Evolutionary conservation across 1,139 yeast species (phyloP).

Genomic region (Saccharomycopsis crataegensis): DNA sequence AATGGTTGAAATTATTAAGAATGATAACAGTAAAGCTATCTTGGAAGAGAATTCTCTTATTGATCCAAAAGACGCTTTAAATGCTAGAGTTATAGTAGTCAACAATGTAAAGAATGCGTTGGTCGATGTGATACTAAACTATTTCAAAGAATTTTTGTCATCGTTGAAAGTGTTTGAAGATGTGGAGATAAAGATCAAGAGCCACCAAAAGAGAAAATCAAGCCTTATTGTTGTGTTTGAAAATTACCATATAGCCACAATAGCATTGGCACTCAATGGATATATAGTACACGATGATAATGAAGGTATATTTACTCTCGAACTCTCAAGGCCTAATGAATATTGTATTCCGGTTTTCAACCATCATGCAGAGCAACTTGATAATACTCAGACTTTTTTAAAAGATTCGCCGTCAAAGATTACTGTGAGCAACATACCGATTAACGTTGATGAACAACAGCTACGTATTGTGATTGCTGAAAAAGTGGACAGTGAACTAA

Average conservation of each 20-base stretch:
- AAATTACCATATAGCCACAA: slow-evolving; percentile 51
- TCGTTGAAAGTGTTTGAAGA: slow-evolving; percentile 25
- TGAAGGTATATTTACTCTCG: slow-evolving; percentile 31
- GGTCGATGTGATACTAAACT: slow-evolving; percentile 35
- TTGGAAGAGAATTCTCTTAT: slow-evolving; percentile 37
- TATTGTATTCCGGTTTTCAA: slow-evolving; percentile 41
- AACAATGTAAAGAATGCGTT: slow-evolving; percentile 39
- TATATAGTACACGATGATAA: slow-evolving; percentile 31
- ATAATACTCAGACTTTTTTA: slow-evolving; percentile 23
- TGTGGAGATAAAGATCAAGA: slow-evolving; percentile 21
- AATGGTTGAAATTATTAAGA: slow-evolving; percentile 41
- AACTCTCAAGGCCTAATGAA: slow-evolving; percentile 51
- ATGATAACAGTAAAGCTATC: slow-evolving; percentile 30
- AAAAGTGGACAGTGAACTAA: slow-evolving; percentile 16
- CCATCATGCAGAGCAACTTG: slow-evolving; percentile 24
- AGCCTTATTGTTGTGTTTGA: slow-evolving; percentile 45
- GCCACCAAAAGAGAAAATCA: slow-evolving; percentile 28
- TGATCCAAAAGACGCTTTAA: slow-evolving; percentile 46
- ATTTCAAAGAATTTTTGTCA: slow-evolving; percentile 36
- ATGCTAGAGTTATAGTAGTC: slow-evolving; percentile 43
- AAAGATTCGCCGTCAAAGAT: slow-evolving; percentile 31
- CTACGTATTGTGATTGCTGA: slow-evolving; percentile 26
- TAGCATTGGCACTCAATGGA: slow-evolving; percentile 34
- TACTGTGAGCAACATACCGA: slow-evolving; percentile 35
- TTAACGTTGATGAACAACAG: slow-evolving; percentile 31